Evolutionary conservation across 2,329 filamentous ascomycete genomes (phyloP).

Genomic region (Apiospora marii): DNA sequence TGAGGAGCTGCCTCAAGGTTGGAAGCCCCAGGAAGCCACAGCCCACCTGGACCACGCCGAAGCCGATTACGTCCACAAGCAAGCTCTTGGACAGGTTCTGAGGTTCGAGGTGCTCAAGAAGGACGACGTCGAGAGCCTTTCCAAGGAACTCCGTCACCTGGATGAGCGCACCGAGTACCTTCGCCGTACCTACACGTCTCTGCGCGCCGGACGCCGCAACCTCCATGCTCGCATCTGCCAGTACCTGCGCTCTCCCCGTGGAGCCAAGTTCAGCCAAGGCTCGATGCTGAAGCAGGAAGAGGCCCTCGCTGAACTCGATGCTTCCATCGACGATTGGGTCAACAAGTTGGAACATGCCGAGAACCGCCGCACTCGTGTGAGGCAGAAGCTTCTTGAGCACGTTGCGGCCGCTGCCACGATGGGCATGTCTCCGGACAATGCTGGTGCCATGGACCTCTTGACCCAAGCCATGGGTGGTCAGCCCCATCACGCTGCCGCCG

Average conservation of each 20-base stretch:
- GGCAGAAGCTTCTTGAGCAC: conserved; percentile 83
- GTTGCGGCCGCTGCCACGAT: conserved; percentile 75
- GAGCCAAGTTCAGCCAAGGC: conserved; percentile 76
- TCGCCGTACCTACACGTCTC: conserved; percentile 76
- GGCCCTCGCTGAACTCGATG: conserved; percentile 77
- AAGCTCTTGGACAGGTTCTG: conserved; percentile 68
- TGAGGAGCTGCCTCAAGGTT: conserved; percentile 67
- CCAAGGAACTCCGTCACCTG: conserved; percentile 77
- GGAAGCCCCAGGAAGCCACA: conserved; percentile 60
- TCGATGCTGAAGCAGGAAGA: conserved; percentile 83
- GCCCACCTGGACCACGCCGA: conserved; percentile 58
- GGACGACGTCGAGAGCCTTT: conserved; percentile 70
- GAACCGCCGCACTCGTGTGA: conserved; percentile 76
- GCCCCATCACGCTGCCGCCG: conserved; percentile 45
- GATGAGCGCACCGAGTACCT: conserved; percentile 83
- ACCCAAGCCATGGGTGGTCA: conserved; percentile 52
- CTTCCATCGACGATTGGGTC: conserved; percentile 83
- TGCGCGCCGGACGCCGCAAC: conserved; percentile 78
- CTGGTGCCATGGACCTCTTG: conserved; percentile 48
- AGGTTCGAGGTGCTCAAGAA: conserved; percentile 70
- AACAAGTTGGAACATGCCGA: conserved; percentile 82
- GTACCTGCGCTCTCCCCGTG: conserved; percentile 75
- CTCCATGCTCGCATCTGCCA: conserved; percentile 80
- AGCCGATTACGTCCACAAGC: conserved; percentile 60
- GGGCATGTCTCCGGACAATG: conserved; percentile 39